Conservation (phyloP, 2,329 filamentous ascomycete species). For the Sarocladium kiliense region DNA sequence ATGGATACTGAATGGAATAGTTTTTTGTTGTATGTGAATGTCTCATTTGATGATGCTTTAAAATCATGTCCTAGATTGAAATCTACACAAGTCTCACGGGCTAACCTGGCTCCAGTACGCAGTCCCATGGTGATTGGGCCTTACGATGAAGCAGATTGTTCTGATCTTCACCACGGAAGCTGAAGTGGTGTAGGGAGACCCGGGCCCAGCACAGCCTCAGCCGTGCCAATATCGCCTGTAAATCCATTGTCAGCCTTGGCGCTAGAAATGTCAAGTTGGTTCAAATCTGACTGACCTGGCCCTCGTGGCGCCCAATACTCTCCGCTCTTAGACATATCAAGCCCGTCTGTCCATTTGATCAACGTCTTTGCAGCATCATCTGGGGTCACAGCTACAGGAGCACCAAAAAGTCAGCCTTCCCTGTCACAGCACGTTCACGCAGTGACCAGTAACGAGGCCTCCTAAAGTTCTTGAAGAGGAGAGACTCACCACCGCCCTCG, state of each 20-base stretch:
- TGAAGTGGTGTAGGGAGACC: constrained; percentile 55
- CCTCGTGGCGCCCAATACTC: constrained; percentile 71
- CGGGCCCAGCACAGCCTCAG: constrained; percentile 54
- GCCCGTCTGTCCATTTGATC: constrained; percentile 53
- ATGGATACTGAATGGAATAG: too few relatives aligned
- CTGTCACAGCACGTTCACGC: neutral
- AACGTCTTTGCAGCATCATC: constrained; percentile 61
- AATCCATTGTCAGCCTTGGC: neutral
- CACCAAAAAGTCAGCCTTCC: neutral
- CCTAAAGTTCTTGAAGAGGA: neutral
- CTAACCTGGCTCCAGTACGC: too few relatives aligned
- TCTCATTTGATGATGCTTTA: too few relatives aligned
- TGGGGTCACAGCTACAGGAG: constrained; percentile 54
- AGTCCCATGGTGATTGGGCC: too few relatives aligned
- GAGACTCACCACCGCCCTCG: constrained; percentile 50
- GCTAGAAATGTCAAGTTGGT: neutral
- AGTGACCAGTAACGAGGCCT: neutral
- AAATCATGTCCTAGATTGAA: too few relatives aligned
- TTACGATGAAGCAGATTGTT: neutral
- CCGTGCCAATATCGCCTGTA: constrained; percentile 59
- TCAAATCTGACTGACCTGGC: constrained; percentile 43
- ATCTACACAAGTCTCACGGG: too few relatives aligned
- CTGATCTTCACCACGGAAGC: constrained; percentile 49
- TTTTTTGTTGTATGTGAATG: too few relatives aligned
- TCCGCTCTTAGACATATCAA: constrained; percentile 62